phyloP scores from a whole-genome alignment of 768 basidiomycete genomes.

The Russula vinacea region DNA sequence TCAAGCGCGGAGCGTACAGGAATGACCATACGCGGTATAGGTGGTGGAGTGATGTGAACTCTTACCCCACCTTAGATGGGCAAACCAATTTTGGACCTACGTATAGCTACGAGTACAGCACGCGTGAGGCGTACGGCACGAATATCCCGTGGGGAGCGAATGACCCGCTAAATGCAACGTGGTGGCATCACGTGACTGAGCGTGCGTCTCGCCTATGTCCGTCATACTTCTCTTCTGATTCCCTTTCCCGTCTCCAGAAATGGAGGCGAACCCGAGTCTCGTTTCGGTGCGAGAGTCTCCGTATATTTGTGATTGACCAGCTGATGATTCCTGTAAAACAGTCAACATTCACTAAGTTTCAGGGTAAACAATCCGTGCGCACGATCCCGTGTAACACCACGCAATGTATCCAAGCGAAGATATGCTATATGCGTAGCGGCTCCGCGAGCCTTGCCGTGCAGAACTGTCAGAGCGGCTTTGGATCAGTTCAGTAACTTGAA shows the following conservation, averaged over 20 bases:
- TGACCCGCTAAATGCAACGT: slow-evolving; percentile 76
- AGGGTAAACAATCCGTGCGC: slow-evolving; percentile 64
- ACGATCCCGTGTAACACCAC: slow-evolving; percentile 56
- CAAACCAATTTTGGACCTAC: slow-evolving; percentile 59
- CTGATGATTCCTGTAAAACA: slow-evolving; percentile 33
- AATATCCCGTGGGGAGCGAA: slow-evolving; percentile 55
- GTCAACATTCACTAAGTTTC: slow-evolving; percentile 60
- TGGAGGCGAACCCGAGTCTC: slow-evolving; percentile 54
- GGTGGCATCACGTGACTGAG: slow-evolving; percentile 80
- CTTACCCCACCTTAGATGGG: slow-evolving; percentile 55
- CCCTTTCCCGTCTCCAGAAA: slow-evolving; percentile 41
- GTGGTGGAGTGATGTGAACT: slow-evolving; percentile 61
- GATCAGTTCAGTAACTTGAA: slow-evolving; percentile 50
- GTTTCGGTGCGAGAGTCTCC: slow-evolving; percentile 45
- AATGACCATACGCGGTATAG: slow-evolving; percentile 37
- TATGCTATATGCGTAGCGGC: slow-evolving; percentile 76
- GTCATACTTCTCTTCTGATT: slow-evolving; percentile 4
- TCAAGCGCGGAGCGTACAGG: neutral
- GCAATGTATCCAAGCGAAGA: slow-evolving; percentile 60
- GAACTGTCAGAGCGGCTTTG: slow-evolving; percentile 62
- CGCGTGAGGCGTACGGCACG: slow-evolving; percentile 62
- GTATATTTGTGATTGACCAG: neutral
- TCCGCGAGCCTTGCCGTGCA: slow-evolving; percentile 57
- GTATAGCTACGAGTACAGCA: slow-evolving; percentile 62
- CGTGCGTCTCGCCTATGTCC: slow-evolving; percentile 39